Percentiles rank a stretch among this genome's conserved stretches.
Conservation (phyloP, 2,329 filamentous ascomycete species). For the Periconia sp. region DNA sequence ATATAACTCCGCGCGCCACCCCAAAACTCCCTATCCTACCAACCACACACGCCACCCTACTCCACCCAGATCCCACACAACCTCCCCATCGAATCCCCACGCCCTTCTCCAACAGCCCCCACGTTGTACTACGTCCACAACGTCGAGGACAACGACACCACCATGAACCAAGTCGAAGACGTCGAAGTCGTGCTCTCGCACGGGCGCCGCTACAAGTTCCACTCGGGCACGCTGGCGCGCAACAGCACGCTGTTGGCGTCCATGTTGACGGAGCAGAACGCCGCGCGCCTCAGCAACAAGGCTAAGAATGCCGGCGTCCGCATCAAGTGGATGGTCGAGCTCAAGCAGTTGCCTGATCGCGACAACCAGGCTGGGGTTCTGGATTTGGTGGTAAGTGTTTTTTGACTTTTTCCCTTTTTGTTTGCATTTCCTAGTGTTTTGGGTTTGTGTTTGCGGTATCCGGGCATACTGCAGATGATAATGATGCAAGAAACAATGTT, state of each 20-base stretch:
- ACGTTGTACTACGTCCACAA: neutral
- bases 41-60: no score
- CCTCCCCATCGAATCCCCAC: no score
- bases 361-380: constrained; percentile 25
- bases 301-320: constrained; percentile 27
- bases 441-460: no score
- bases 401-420: no score
- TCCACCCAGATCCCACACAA: no score
- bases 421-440: no score
- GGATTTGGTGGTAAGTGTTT: constrained; percentile 28
- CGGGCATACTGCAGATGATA: no score
- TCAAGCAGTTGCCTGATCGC: constrained; percentile 22
- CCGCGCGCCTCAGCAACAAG: constrained; percentile 25
- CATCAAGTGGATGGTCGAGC: constrained; percentile 37
- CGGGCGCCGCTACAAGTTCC: constrained; percentile 33
- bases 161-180: constrained; percentile 39
- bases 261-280: constrained; percentile 32
- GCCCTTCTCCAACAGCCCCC: neutral
- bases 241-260: constrained; percentile 33
- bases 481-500: no score
- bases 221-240: constrained; percentile 37
- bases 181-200: constrained; percentile 36
- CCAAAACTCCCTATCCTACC: no score
- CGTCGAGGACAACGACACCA: neutral
- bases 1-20: no score